Conservation (phyloP, 139 green algal genomes). For the Coelastrella sp. region DNA sequence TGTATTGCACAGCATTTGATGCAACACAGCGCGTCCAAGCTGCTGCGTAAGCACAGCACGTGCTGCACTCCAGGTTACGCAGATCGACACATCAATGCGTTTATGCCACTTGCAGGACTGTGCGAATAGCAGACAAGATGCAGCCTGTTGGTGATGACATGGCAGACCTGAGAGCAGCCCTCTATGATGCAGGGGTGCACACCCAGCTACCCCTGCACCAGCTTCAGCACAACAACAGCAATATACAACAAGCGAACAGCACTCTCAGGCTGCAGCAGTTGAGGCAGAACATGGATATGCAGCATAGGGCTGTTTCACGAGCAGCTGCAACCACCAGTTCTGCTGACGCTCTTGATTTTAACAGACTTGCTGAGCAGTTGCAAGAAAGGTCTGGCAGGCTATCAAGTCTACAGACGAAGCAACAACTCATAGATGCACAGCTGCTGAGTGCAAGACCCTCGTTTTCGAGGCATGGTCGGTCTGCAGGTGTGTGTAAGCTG, state of each 20-base stretch:
- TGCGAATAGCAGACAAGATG: too few species aligned
- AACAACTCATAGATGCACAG: neutral
- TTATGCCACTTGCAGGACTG: too few species aligned
- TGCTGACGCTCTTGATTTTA: neutral
- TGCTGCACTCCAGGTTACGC: too few species aligned
- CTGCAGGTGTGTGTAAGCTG: neutral
- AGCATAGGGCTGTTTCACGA: neutral
- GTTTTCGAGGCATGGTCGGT: neutral
- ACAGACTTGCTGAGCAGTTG: neutral
- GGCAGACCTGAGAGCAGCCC: neutral
- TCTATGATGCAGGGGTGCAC: neutral
- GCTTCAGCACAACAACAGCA: neutral
- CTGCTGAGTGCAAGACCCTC: neutral
- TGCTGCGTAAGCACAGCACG: too few species aligned
- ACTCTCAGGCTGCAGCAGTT: neutral
- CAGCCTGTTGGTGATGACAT: neutral
- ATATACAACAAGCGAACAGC: neutral
- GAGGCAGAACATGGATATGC: neutral
- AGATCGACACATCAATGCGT: too few species aligned
- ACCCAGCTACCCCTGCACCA: neutral
- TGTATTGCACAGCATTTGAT: too few species aligned
- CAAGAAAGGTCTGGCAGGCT: neutral
- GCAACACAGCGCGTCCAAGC: too few species aligned
- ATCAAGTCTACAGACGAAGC: neutral
- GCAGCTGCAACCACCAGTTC: neutral